Conservation (phyloP, 371 early-diverging fungal species). For the Mucor indicus region DNA sequence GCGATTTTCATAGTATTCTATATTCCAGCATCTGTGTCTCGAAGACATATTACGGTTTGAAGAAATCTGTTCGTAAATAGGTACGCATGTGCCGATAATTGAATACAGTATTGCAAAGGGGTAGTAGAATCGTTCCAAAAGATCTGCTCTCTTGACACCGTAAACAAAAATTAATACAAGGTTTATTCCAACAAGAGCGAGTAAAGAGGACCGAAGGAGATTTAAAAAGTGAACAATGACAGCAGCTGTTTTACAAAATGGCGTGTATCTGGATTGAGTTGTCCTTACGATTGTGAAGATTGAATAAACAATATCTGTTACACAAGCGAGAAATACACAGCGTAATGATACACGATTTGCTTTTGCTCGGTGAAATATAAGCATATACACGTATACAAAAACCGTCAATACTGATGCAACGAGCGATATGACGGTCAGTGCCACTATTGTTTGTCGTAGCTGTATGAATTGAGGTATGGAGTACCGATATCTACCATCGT, state of each 20-base stretch:
- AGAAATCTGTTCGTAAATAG: slow-evolving; percentile 1
- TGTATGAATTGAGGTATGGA: background rate
- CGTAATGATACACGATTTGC: slow-evolving; percentile 27
- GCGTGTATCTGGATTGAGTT: background rate
- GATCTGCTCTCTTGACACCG: slow-evolving; percentile 2
- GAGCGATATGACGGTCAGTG: background rate
- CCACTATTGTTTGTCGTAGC: background rate
- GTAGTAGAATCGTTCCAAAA: slow-evolving; percentile 1
- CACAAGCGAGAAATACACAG: slow-evolving; percentile 19
- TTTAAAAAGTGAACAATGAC: slow-evolving; percentile 11
- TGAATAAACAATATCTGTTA: slow-evolving; percentile 3
- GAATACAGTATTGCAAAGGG: slow-evolving; percentile 6
- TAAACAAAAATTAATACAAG: slow-evolving; percentile 27
- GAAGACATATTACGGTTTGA: background rate
- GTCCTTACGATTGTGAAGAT: slow-evolving; percentile 2
- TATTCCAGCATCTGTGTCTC: slow-evolving; percentile 3
- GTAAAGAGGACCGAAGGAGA: slow-evolving; percentile 9
- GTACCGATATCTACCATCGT: too few relatives aligned
- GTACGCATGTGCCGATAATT: slow-evolving; percentile 5
- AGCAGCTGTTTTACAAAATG: slow-evolving; percentile 13
- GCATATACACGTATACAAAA: slow-evolving; percentile 3
- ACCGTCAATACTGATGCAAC: background rate
- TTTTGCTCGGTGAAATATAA: background rate
- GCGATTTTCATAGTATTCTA: background rate
- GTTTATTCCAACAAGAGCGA: slow-evolving; percentile 27